A percentile compares a stretch with the other conserved stretches of the same genome.
phyloP scores from a whole-genome alignment of 164 flowering plant species.

The Chloranthus sessilifolius region DNA sequence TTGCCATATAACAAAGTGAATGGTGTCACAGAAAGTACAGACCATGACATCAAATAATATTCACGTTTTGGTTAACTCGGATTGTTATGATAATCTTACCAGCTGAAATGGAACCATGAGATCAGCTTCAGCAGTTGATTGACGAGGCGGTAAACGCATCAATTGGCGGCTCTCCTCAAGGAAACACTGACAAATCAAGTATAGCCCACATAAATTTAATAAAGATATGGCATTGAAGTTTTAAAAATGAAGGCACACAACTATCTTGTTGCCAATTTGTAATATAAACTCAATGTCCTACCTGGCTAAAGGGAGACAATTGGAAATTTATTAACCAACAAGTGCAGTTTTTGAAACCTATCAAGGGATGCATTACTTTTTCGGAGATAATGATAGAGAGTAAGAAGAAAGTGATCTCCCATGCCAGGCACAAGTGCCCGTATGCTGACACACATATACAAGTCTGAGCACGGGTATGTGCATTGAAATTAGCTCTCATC shows the following conservation, averaged over 20 bases:
- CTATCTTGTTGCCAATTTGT: not conserved
- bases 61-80: not conserved
- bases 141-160: slow-evolving; percentile 96
- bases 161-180: slow-evolving; percentile 95
- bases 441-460: too few species aligned
- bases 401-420: too few species aligned
- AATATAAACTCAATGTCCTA: not conserved
- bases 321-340: too few species aligned
- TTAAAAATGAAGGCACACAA: not conserved
- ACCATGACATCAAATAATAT: too few species aligned
- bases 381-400: too few species aligned
- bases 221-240: not conserved
- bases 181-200: slow-evolving; percentile 60
- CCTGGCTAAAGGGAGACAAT: not conserved
- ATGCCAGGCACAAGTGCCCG: too few species aligned
- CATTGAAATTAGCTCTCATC: too few species aligned
- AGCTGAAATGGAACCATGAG: slow-evolving; percentile 93
- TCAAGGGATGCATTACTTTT: too few species aligned
- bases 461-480: too few species aligned
- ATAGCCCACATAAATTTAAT: not conserved
- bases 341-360: too few species aligned
- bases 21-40: too few species aligned
- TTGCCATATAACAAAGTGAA: too few species aligned
- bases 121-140: slow-evolving; percentile 97
- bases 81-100: slow-evolving; percentile 32